Evolutionary conservation across 345 rosid species (phyloP).

Genomic region (Citrus trifoliata): DNA sequence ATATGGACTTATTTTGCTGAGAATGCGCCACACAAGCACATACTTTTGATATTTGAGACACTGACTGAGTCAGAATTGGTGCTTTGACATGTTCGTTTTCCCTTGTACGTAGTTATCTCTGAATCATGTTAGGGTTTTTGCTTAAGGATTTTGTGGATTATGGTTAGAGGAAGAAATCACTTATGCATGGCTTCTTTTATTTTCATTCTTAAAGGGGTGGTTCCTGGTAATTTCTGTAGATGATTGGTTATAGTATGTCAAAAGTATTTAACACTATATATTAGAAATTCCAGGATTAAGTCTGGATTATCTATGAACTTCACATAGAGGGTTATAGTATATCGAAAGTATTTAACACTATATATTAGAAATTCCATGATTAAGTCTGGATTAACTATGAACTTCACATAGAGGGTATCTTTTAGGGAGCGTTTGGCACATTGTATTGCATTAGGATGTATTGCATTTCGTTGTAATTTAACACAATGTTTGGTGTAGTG

Average conservation of each 20-base stretch:
- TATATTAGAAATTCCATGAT: neutral
- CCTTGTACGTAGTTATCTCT: neutral
- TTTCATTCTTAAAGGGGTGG: neutral
- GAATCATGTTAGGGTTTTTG: neutral
- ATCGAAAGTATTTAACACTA: neutral
- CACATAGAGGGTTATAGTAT: neutral
- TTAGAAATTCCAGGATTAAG: neutral
- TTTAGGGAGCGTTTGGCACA: no score
- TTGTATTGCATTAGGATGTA: no score
- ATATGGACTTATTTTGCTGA: no score
- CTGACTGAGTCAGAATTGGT: neutral
- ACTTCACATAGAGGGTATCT: neutral
- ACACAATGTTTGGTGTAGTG: no score
- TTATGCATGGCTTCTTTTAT: no score
- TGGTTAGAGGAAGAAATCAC: no score
- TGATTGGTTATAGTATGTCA: neutral
- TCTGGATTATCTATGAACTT: neutral
- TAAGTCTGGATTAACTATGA: neutral
- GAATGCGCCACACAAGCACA: neutral
- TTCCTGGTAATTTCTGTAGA: neutral
- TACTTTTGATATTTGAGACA: no score
- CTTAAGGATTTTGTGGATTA: neutral
- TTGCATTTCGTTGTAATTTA: no score
- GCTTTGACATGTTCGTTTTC: no score
- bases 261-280: neutral